phyloP scores from a whole-genome alignment of 108 stramenopile species.

The Skeletonema potamos region DNA sequence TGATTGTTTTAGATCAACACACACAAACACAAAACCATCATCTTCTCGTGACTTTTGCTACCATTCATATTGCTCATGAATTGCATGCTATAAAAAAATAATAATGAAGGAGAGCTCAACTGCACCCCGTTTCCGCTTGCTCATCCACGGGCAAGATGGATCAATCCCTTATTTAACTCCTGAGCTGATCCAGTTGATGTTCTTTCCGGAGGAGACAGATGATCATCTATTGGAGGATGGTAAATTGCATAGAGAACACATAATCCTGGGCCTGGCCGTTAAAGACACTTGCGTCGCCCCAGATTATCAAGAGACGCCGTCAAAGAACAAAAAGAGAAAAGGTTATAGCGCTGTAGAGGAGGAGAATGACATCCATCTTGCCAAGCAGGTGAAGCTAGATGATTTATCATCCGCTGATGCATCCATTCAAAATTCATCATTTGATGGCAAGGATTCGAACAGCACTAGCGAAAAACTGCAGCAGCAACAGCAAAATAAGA shows the following conservation, averaged over 20 bases:
- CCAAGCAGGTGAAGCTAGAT: background rate
- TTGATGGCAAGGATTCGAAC: background rate
- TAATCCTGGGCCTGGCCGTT: slow-evolving; percentile 73
- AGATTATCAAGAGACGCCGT: slow-evolving; percentile 28
- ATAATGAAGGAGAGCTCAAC: background rate
- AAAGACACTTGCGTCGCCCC: slow-evolving; percentile 72
- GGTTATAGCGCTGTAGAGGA: background rate
- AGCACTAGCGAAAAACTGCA: background rate
- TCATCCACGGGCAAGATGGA: slow-evolving; percentile 74
- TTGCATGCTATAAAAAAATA: no score
- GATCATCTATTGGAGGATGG: slow-evolving; percentile 1
- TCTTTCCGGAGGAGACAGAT: slow-evolving; percentile 41
- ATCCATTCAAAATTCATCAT: background rate
- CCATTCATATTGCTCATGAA: no score
- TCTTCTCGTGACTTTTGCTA: no score
- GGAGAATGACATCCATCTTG: background rate
- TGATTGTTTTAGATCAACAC: no score
- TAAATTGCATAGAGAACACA: slow-evolving; percentile 27
- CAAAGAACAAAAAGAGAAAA: slow-evolving; percentile 20
- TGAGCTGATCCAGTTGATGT: slow-evolving; percentile 47
- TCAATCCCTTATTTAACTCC: slow-evolving; percentile 75
- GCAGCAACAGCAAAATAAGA: slow-evolving; percentile 5
- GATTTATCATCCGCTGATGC: background rate
- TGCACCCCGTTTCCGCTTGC: slow-evolving; percentile 37
- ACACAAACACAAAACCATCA: no score